phyloP scores from a whole-genome alignment of 805 yeast species.

The Cyberlindnera euphorbiae region DNA sequence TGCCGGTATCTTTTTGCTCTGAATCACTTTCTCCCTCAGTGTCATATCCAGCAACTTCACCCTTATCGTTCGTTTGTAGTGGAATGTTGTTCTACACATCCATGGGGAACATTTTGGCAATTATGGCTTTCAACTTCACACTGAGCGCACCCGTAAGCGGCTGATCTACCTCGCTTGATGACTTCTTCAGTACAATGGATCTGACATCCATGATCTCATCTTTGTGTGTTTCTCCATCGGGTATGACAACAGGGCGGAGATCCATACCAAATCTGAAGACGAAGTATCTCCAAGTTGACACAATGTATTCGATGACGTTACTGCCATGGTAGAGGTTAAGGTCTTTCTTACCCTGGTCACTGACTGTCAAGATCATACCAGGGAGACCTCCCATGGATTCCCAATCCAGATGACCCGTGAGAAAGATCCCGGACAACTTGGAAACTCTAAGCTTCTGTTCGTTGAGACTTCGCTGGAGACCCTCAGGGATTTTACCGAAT shows the following conservation, averaged over 20 bases:
- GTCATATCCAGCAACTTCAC: slow-evolving; percentile 14
- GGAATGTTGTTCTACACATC: slow-evolving; percentile 37
- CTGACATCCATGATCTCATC: slow-evolving; percentile 31
- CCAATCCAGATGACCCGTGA: slow-evolving; percentile 82
- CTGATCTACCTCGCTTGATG: not conserved
- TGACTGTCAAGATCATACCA: slow-evolving; percentile 75
- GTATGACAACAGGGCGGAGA: slow-evolving; percentile 31
- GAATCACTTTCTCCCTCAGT: slow-evolving; percentile 1
- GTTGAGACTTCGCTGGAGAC: slow-evolving; percentile 70
- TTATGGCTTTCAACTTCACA: slow-evolving; percentile 26
- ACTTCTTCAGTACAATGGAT: slow-evolving; percentile 11
- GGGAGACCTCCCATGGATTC: slow-evolving; percentile 85
- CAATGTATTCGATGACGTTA: slow-evolving; percentile 45
- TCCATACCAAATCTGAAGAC: slow-evolving; percentile 73
- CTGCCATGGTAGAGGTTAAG: slow-evolving; percentile 53
- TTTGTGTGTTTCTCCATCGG: slow-evolving; percentile 21
- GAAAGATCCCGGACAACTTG: slow-evolving; percentile 58
- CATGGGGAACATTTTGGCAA: slow-evolving; percentile 53
- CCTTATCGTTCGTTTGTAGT: slow-evolving; percentile 23
- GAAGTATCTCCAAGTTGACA: slow-evolving; percentile 82
- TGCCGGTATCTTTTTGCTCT: not conserved
- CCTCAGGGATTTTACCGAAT: slow-evolving; percentile 82
- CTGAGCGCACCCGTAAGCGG: slow-evolving; percentile 5
- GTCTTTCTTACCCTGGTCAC: slow-evolving; percentile 66
- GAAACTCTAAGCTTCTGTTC: slow-evolving; percentile 55